phyloP scores from a whole-genome alignment of 192 early-diverging fungal species.

The Thamnidium elegans region DNA sequence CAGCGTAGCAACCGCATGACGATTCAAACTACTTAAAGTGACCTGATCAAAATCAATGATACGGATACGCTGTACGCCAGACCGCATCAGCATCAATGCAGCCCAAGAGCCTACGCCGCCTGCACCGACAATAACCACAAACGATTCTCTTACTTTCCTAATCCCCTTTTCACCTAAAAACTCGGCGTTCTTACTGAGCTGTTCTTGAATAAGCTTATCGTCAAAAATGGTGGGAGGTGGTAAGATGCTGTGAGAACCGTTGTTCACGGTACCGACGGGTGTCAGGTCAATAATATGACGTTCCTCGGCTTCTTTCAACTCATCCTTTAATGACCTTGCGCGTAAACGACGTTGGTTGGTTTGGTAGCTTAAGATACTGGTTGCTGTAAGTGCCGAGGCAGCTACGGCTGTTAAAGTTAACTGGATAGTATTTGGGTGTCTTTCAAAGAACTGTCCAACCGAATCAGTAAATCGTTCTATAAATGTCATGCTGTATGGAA shows the following conservation, averaged over 20 bases:
- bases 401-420: constrained; percentile 54
- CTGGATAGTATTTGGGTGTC: constrained; percentile 14
- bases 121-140: constrained; percentile 92
- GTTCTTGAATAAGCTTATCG: constrained; percentile 61
- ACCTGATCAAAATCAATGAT: constrained; percentile 99
- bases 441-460: background rate
- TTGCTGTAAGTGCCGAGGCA: constrained; percentile 62
- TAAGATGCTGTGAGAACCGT: background rate
- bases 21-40: constrained; percentile 87
- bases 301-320: constrained; percentile 38
- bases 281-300: constrained; percentile 11
- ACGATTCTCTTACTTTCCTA: constrained; percentile 66
- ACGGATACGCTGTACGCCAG: constrained; percentile 81
- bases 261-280: background rate
- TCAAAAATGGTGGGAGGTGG: background rate
- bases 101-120: constrained; percentile 94
- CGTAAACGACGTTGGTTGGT: constrained; percentile 43
- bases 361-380: constrained; percentile 54
- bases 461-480: background rate
- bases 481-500: background rate
- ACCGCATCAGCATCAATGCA: constrained; percentile 87
- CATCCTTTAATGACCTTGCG: constrained; percentile 55
- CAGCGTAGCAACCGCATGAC: constrained; percentile 91
- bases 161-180: constrained; percentile 88
- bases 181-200: constrained; percentile 80